These are phyloP conservation scores for Patellifolia procumbens DNA, from an alignment of 179 eudicot genomes.

Conservation along the genomic window DNA sequence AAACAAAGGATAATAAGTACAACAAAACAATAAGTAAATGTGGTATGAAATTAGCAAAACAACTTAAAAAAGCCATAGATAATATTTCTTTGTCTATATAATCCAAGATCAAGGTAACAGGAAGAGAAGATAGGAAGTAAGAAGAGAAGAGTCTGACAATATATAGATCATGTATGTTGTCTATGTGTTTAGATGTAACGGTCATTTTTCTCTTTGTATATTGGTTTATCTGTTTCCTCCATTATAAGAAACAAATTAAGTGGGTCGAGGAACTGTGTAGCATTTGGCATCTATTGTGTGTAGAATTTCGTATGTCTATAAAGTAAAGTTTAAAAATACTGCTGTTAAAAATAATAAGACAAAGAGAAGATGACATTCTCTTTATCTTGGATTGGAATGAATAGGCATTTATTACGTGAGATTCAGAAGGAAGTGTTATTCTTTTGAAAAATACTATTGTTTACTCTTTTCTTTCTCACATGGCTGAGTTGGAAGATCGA, in stretches of 20 bases:
- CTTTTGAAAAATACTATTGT: too few relatives aligned
- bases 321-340: too few relatives aligned
- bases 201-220: conserved; percentile 29
- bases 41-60: neutral
- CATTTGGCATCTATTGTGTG: neutral
- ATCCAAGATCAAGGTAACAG: too few relatives aligned
- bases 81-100: too few relatives aligned
- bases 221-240: conserved; percentile 17
- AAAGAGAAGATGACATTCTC: conserved; percentile 8
- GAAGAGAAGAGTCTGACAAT: conserved; percentile 23
- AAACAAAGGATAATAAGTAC: conserved; percentile 26
- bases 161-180: conserved; percentile 24
- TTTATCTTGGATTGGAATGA: conserved; percentile 21
- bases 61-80: conserved; percentile 24
- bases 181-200: conserved; percentile 22
- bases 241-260: conserved; percentile 14
- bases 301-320: too few relatives aligned
- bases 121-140: neutral
- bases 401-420: conserved; percentile 15
- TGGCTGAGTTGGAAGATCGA: too few relatives aligned
- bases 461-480: neutral
- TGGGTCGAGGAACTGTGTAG: neutral
- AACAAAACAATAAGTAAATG: neutral
- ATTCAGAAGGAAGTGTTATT: neutral
- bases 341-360: conserved; percentile 12